Conservation (phyloP, 179 eudicot species). For the Camellia oleifera region DNA sequence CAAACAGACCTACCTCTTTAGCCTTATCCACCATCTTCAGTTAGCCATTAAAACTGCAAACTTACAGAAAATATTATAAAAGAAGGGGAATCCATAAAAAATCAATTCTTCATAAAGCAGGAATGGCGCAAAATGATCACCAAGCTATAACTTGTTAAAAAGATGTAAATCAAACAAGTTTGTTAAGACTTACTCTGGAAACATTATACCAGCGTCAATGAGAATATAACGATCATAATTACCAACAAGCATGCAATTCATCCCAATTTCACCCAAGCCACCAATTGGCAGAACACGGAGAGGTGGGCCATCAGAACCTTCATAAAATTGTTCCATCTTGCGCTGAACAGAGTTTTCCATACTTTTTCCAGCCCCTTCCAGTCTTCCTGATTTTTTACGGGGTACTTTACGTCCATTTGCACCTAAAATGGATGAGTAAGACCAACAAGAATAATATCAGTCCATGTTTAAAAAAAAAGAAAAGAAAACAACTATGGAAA, state of each 20-base stretch:
- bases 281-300: constrained; percentile 94
- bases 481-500: neutral
- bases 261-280: constrained; percentile 98
- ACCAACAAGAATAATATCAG: neutral
- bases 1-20: too few species aligned
- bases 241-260: constrained; percentile 99
- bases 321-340: constrained; percentile 97
- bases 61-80: neutral
- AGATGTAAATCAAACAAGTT: neutral
- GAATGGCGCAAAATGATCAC: neutral
- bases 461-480: neutral
- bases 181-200: constrained; percentile 80
- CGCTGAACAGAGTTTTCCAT: constrained; percentile 96
- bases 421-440: constrained; percentile 37
- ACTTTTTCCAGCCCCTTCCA: constrained; percentile 86
- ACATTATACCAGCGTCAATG: constrained; percentile 98
- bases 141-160: constrained; percentile 1
- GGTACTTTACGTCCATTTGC: constrained; percentile 49
- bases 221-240: constrained; percentile 94
- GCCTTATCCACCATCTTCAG: neutral
- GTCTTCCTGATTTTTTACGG: constrained; percentile 58
- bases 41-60: neutral
- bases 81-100: neutral
- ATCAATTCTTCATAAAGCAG: neutral
- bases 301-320: constrained; percentile 95